Evolutionary conservation across 2,329 filamentous ascomycete genomes (phyloP).

Genomic region (Aspergillus pseudotamarii): DNA sequence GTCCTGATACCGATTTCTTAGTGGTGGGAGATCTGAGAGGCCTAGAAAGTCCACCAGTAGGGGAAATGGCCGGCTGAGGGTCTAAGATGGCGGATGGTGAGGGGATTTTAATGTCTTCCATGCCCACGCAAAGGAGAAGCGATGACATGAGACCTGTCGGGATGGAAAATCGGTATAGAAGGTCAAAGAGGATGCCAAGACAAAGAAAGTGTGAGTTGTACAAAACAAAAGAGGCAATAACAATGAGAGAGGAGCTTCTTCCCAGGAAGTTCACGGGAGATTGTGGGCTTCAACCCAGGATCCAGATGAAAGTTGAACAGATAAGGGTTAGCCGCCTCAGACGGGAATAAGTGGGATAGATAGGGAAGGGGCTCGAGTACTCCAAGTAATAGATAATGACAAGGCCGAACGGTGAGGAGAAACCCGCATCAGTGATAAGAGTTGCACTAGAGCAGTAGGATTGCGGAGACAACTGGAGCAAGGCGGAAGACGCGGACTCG

Average conservation of each 20-base stretch:
- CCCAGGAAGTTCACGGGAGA: neutral
- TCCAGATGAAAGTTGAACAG: conserved; percentile 9
- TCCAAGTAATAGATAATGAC: conserved; percentile 24
- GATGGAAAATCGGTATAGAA: neutral
- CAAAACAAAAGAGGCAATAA: conserved; percentile 1
- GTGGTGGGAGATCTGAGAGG: conserved; percentile 26
- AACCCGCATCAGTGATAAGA: conserved; percentile 25
- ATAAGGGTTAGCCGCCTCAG: conserved; percentile 20
- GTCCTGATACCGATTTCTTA: conserved; percentile 20
- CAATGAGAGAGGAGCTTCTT: neutral
- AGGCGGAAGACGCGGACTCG: conserved; percentile 25
- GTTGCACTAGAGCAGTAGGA: conserved; percentile 20
- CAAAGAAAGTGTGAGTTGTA: neutral
- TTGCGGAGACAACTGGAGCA: conserved; percentile 29
- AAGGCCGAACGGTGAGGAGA: conserved; percentile 25
- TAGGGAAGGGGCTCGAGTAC: conserved; percentile 13
- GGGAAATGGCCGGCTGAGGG: conserved; percentile 31
- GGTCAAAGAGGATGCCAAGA: neutral
- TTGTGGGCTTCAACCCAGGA: neutral
- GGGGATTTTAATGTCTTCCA: conserved; percentile 64
- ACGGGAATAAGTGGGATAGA: conserved; percentile 13
- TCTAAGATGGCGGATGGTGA: conserved; percentile 59
- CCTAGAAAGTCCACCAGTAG: conserved; percentile 30
- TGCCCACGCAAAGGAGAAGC: conserved; percentile 35
- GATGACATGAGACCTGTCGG: conserved; percentile 16